Evolutionary conservation across 2,329 filamentous ascomycete species (phyloP), one percentile per base, ranked within the genome.

Genomic region (Penicillium sp.): DNA sequence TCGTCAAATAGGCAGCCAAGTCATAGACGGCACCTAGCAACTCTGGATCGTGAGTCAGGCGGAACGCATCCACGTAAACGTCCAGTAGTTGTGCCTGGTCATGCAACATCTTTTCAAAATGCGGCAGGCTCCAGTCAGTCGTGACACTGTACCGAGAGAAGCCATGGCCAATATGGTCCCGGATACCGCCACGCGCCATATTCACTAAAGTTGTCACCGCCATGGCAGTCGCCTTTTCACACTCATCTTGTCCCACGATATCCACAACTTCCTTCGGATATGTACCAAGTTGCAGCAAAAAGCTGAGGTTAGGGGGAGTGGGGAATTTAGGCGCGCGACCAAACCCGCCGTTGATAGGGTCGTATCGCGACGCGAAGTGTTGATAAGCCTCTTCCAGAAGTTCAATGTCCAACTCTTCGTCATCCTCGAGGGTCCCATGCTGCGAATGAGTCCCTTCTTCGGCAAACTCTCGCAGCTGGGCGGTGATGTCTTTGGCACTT

Each of bases 41-140:
- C 60, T 95, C 87, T 4, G 81, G 78, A 9, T 86, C 79, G 43
- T 79, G 78, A 0, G 80, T 83, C 24, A 84, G 72, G 12, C 89
- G 78, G 77, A 91, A 97, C 0, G 88, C 91, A 62, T 96, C 90
- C 6, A 95, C 78, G 61, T 93, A 97, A 6, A 93, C 78, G 23
- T 85, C 81, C 2, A 98, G 74, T 1, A 97, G 78, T 58, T 96
- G 86, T 0, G 88, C 86, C 63, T 98, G 95, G 65, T 97, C 93
- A 47, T 89, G 90, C 8, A 96, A 81, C 80, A 97, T 90, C 75
- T 97, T 97, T 74, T 98, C 93, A 61, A 97, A 98, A 67, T 95
- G 91, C 9, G 93, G 93, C 41, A 97, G 75, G 55, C 87, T 88
- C 93, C 93, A 98, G 70, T 97, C 88, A 12, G 83, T 76, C 0